These are phyloP conservation scores for Adansonia gregorii DNA, from an alignment of 441 rosid species.

Conservation along the genomic window DNA sequence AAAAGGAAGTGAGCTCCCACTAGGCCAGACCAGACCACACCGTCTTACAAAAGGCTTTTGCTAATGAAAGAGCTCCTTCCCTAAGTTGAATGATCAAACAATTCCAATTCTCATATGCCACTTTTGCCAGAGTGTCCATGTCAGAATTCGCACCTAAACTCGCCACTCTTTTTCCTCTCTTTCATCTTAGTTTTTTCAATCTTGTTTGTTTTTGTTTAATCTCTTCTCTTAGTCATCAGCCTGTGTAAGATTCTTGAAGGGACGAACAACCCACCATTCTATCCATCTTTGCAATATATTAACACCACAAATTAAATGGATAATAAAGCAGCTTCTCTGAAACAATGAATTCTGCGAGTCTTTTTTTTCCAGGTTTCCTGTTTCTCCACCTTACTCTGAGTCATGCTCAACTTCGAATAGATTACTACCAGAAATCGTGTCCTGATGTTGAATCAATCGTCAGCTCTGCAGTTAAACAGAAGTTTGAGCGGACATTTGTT, in stretches of 20 bases:
- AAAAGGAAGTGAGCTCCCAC: slow-evolving; percentile 1
- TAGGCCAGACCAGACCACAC: neutral
- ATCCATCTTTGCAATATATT: slow-evolving; percentile 11
- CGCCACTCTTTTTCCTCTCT: neutral
- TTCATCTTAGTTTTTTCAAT: neutral
- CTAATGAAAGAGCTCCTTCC: neutral
- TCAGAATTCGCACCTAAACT: slow-evolving; percentile 4
- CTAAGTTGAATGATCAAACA: neutral
- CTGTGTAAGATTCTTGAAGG: slow-evolving; percentile 20
- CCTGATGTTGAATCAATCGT: slow-evolving; percentile 44
- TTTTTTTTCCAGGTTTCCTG: slow-evolving; percentile 18
- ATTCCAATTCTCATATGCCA: neutral
- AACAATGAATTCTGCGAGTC: slow-evolving; percentile 22
- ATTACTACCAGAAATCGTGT: slow-evolving; percentile 38
- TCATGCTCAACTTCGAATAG: slow-evolving; percentile 37
- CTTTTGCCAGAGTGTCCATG: slow-evolving; percentile 14
- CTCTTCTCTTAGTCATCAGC: neutral
- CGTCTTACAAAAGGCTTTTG: neutral
- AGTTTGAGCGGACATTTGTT: slow-evolving; percentile 46
- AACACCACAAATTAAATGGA: slow-evolving; percentile 3
- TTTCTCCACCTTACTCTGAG: slow-evolving; percentile 26
- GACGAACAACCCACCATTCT: neutral
- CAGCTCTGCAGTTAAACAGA: slow-evolving; percentile 38
- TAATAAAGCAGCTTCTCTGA: neutral
- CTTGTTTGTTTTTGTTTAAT: neutral